These are phyloP conservation scores for Porcisia hertigi DNA, from an alignment of 208 protist species.

Conservation along the genomic window DNA sequence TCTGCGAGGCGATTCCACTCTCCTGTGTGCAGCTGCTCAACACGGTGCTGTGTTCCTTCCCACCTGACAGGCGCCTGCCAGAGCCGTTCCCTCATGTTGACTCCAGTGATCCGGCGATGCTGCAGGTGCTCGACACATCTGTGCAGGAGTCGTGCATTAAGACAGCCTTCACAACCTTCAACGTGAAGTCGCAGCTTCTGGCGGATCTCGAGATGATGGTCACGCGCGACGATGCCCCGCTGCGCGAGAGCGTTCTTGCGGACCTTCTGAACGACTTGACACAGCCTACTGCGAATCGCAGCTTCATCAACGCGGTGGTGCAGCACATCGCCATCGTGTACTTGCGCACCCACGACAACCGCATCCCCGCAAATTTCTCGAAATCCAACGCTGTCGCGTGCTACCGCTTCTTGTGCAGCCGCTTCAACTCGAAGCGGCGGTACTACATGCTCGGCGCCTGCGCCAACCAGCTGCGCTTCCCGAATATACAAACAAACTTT, in stretches of 20 bases:
- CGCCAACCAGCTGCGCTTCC: conserved; percentile 99
- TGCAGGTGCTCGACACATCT: conserved; percentile 81
- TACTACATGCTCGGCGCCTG: conserved; percentile 98
- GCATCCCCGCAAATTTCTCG: conserved; percentile 32
- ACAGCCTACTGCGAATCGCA: conserved; percentile 68
- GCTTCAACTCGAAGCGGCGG: conserved; percentile 93
- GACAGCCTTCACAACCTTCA: conserved; percentile 44
- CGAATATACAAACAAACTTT: conserved; percentile 99
- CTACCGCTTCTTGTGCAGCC: conserved; percentile 92
- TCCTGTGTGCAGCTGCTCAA: conserved; percentile 98
- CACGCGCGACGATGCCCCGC: conserved; percentile 43
- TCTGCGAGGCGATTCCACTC: conserved; percentile 95
- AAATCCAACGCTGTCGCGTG: conserved; percentile 94
- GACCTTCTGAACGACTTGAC: conserved; percentile 54
- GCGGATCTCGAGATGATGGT: conserved; percentile 35
- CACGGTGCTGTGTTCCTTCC: conserved; percentile 96
- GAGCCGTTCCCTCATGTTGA: conserved; percentile 89
- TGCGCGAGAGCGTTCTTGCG: conserved; percentile 33
- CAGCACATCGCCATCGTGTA: conserved; percentile 93
- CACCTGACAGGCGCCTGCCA: conserved; percentile 95
- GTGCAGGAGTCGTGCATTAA: conserved; percentile 88
- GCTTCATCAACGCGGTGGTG: conserved; percentile 97
- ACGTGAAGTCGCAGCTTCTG: conserved; percentile 53
- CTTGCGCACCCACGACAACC: conserved; percentile 41
- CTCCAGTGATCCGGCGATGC: conserved; percentile 89